Evolutionary conservation across 2,329 filamentous ascomycete species (phyloP), one percentile per base, ranked within the genome.

Genomic region (Phoma sp.): DNA sequence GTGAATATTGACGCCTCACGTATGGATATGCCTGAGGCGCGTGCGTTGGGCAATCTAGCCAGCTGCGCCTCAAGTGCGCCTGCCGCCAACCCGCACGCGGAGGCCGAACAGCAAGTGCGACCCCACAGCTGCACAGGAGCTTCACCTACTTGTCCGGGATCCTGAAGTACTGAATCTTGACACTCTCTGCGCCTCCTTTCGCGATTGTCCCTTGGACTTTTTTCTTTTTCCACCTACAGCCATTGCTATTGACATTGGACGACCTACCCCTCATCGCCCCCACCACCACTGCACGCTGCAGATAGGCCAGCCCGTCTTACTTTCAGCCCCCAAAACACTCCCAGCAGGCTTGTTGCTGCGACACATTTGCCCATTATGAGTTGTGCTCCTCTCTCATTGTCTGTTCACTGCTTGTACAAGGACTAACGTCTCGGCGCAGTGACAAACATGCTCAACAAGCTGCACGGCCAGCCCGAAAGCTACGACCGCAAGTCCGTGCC

Each of bases 401-500:
- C 40, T 47, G 49, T 40, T 40, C 40, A 32, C 25, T 13, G 23
- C 30, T 33, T 23, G 11, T 14, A 43, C 42, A 27, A 48, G 53
- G 53, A 62, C 64, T 65, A 45, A 66, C 50, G 38, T 43, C 36
- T 43, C 40, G 41, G 54, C 13, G 39, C 68, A 96, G 92, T 96
- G 80, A 81, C 89, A 66, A 89, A 84, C 73, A 96, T 97, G 91
- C 83, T 97, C 70, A 96, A 93, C 80, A 92, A 93, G 85, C 89
- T 97, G 71, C 91, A 96, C 71, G 92, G 93, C 77, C 93, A 98
- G 81, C 93, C 93, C 66, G 92, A 96, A 67, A 97, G 91, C 80
- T 99, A 99, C 82, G 95, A 98, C 75, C 96, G 96, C 80, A 99
- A 99, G 91, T 96, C 80, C 71, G 81, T 71, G 53, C 64, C 64